A percentile compares a stretch with the other conserved stretches of the same genome.
Evolutionary conservation across 1,284 basidiomycete genomes (phyloP).

Genomic region (Chondrostereum purpureum): DNA sequence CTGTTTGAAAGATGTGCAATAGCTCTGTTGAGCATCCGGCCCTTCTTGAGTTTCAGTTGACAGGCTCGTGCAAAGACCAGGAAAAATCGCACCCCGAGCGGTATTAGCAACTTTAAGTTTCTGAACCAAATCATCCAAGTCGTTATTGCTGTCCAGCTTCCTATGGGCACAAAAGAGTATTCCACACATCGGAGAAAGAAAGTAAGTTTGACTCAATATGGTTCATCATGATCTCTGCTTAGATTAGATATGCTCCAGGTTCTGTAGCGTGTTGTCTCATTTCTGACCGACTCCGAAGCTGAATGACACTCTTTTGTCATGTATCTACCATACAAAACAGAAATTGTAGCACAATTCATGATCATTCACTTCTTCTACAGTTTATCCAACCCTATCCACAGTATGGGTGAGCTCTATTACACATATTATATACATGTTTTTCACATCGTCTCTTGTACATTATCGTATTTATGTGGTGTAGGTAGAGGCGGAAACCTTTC

Average conservation of each 20-base stretch:
- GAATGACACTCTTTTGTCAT: too few species aligned
- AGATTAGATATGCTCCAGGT: too few species aligned
- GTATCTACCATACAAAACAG: too few species aligned
- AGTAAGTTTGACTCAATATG: too few species aligned
- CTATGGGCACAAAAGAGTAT: conserved; percentile 33
- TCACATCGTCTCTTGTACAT: not conserved
- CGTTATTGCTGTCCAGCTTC: too few species aligned
- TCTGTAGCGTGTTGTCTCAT: too few species aligned
- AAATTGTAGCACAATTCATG: too few species aligned
- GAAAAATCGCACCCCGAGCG: conserved; percentile 37
- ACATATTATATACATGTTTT: not conserved
- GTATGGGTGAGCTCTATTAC: not conserved
- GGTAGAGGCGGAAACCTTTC: conserved; percentile 86
- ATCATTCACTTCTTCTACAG: too few species aligned
- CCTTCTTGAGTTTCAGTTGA: conserved; percentile 30
- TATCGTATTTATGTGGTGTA: conserved; percentile 74
- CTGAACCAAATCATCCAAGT: too few species aligned
- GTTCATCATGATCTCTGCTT: too few species aligned
- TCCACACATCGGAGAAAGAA: conserved; percentile 42
- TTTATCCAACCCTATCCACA: too few species aligned
- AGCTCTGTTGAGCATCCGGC: conserved; percentile 49
- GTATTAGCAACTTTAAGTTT: conserved; percentile 32
- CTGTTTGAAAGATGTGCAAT: conserved; percentile 15
- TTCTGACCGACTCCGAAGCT: too few species aligned
- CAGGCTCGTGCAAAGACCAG: conserved; percentile 1